Conservation (phyloP, 1,284 basidiomycete species). For the Ceratobasidium sp. region DNA sequence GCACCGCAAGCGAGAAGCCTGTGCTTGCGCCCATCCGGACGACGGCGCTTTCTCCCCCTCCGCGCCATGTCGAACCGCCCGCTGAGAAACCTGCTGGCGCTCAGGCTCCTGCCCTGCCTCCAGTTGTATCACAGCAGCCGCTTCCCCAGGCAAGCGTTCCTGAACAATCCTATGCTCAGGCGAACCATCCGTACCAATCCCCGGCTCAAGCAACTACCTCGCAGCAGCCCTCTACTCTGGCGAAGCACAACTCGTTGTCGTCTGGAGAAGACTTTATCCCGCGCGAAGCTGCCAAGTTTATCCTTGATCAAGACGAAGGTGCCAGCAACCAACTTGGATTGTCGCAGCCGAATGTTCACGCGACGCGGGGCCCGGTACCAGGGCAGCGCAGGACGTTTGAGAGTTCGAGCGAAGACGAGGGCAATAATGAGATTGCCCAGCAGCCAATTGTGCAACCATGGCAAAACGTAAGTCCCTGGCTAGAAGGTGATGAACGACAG, state of each 20-base stretch:
- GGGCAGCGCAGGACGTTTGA: conserved; percentile 27
- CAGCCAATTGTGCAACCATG: neutral
- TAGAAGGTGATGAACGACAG: neutral
- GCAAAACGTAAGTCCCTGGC: conserved; percentile 3
- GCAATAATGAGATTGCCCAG: conserved; percentile 42
- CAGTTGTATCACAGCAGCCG: neutral
- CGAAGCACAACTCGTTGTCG: conserved; percentile 3
- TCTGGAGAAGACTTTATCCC: conserved; percentile 13
- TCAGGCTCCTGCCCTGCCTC: neutral
- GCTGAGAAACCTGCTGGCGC: neutral
- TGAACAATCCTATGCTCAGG: no score
- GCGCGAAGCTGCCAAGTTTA: conserved; percentile 32
- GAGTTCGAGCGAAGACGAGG: conserved; percentile 48
- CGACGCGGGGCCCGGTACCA: neutral
- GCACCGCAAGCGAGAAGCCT: conserved; percentile 17
- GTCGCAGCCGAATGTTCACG: neutral
- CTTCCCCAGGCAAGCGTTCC: no score
- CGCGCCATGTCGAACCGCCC: neutral
- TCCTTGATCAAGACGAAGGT: conserved; percentile 19
- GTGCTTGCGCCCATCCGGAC: conserved; percentile 24
- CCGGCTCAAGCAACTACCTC: neutral
- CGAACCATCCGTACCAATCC: neutral
- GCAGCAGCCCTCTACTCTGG: neutral
- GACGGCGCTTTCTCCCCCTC: conserved; percentile 22
- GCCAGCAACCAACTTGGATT: conserved; percentile 1